A percentile compares a stretch with the other conserved stretches of the same genome.
These are phyloP conservation scores for Talaromyces wortmannii DNA, from an alignment of 495 filamentous ascomycete genomes.

Conservation along the genomic window DNA sequence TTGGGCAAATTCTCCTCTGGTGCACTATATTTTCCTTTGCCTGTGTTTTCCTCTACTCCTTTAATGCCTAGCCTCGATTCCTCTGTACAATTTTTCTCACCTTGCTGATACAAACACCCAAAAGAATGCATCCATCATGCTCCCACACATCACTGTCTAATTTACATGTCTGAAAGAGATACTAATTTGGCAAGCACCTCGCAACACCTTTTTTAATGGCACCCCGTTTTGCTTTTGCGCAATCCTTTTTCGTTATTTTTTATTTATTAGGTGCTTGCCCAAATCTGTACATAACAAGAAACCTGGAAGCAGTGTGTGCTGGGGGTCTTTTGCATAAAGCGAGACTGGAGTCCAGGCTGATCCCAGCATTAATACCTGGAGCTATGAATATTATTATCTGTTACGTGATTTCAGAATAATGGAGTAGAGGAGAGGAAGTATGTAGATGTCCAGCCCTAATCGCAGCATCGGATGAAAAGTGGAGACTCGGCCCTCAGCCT, in stretches of 20 bases:
- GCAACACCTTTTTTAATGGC: constrained; percentile 3
- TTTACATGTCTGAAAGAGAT: not conserved
- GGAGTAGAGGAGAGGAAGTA: no score
- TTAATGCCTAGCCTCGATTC: constrained; percentile 7
- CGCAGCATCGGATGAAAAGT: no score
- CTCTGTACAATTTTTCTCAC: constrained; percentile 3
- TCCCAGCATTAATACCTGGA: not conserved
- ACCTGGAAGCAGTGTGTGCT: not conserved
- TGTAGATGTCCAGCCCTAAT: no score
- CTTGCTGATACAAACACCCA: not conserved
- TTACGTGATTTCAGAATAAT: not conserved
- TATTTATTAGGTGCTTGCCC: not conserved
- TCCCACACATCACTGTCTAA: not conserved
- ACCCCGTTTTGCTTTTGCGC: not conserved
- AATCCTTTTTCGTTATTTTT: not conserved
- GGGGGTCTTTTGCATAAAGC: not conserved
- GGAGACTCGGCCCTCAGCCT: no score
- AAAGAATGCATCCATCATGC: not conserved
- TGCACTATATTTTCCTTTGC: constrained; percentile 4
- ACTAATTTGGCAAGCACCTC: not conserved
- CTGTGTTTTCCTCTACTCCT: not conserved
- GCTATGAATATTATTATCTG: not conserved
- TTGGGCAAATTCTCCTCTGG: not conserved
- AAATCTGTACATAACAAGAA: not conserved
- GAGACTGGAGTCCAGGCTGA: not conserved